Conservation (phyloP, 73 alveolate species). For the Tetrahymena malaccensis region DNA sequence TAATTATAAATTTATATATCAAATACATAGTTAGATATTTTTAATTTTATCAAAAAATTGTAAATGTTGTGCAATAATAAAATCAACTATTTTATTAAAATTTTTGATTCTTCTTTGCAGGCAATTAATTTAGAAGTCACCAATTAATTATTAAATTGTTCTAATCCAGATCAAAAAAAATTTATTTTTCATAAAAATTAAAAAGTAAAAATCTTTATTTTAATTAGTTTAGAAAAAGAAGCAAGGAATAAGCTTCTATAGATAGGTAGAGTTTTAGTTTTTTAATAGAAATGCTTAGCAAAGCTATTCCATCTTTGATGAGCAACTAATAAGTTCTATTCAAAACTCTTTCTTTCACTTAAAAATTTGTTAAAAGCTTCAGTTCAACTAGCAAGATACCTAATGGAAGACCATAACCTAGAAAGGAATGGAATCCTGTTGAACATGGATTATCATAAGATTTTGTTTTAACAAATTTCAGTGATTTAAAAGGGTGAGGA, state of each 20-base stretch:
- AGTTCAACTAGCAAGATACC: neutral
- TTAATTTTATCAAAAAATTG: neutral
- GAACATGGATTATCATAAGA: slow-evolving; percentile 51
- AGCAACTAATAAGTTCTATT: neutral
- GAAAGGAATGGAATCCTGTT: slow-evolving; percentile 45
- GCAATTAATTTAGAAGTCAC: neutral
- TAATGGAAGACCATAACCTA: neutral
- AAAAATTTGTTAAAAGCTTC: neutral
- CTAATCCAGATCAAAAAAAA: neutral
- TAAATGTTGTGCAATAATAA: too few relatives aligned
- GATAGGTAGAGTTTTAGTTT: neutral
- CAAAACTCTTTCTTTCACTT: neutral
- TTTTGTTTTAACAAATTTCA: slow-evolving; percentile 60
- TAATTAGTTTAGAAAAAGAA: neutral
- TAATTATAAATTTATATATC: too few relatives aligned
- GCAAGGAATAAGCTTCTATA: neutral
- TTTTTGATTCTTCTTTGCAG: neutral
- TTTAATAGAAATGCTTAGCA: neutral
- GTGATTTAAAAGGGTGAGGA: slow-evolving; percentile 88
- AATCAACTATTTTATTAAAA: too few relatives aligned
- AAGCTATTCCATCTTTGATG: neutral
- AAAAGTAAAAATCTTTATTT: neutral
- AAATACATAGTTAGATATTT: too few relatives aligned
- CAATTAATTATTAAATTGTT: neutral
- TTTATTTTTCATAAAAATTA: neutral